Evolutionary conservation across 73 alveolate species (phyloP), one percentile per base, ranked within the genome.

Genomic region (Paramecium sonneborni): DNA sequence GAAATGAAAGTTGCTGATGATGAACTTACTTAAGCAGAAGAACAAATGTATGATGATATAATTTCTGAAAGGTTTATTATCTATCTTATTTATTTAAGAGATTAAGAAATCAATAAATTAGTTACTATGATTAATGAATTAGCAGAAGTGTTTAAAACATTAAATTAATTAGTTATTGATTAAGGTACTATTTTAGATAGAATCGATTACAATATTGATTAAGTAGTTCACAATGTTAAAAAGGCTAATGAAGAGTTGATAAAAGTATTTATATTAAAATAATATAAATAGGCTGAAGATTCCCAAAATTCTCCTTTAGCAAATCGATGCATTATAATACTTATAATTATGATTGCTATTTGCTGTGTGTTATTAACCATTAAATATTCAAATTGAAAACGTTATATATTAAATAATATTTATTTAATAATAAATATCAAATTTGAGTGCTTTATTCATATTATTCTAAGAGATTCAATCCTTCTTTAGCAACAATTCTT

Each of bases 131-230:
- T 79, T 44, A 79, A 79, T 41, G 90, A 79, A 6, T 43, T 79
- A 26, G 90, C 90, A n/a, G 90, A 79, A 46, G 90, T 79, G n/a
- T 79, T 79, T 28, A 79, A 79, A 79, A 41, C 90, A 39, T 79
- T 79, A 46, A 79, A 79, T 79, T 46, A 79, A 46, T 79, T 79
- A 18, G 90, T 79, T 7, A 26, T 79, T 30, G 90, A 79, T 79
- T 44, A 79, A 46, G 90, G 90, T 11, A 79, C 76, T 79, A 79
- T 79, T 38, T 79, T 79, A 79, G 90, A 79, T 79, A 79, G 90
- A 79, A 79, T 79, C 5, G 90, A 79, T 79, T 79, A 79, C 20
- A 79, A 79, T 79, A 79, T 79, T 24, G 90, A 79, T 79, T 43
- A 44, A 20, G 55, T 56, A 41, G 41, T 79, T 20, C 56, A 23